phyloP scores from a whole-genome alignment of 495 filamentous ascomycete genomes.

The Neurospora tetrasperma region DNA sequence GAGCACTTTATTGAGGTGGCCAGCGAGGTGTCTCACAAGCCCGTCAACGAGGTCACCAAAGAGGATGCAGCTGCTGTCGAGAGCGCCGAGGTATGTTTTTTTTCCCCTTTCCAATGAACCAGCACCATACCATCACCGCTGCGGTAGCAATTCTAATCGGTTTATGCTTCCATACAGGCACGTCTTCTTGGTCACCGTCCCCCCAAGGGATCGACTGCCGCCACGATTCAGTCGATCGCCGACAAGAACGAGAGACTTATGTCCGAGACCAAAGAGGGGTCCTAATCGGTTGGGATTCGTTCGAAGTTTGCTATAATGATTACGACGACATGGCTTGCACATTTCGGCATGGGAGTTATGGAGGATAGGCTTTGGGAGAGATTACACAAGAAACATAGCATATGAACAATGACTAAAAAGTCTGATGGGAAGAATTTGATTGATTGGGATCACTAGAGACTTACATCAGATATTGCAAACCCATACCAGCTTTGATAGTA shows the following conservation, averaged over 20 bases:
- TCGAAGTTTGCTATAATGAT: not conserved
- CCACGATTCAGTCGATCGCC: constrained; percentile 23
- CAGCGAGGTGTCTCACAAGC: constrained; percentile 23
- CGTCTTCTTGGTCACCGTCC: constrained; percentile 15
- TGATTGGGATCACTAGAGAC: not conserved
- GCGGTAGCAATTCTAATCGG: not conserved
- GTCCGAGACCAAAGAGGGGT: not conserved
- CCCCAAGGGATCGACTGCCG: constrained; percentile 18
- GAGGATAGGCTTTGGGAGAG: not conserved
- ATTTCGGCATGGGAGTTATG: not conserved
- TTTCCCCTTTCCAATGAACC: not conserved
- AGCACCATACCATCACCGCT: not conserved
- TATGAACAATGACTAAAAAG: not conserved
- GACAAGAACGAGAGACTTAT: constrained; percentile 13
- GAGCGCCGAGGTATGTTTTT: constrained; percentile 18
- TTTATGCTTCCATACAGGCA: constrained; percentile 4
- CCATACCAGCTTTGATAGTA: not conserved
- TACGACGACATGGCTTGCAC: not conserved
- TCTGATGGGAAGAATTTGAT: not conserved
- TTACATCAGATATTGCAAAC: not conserved
- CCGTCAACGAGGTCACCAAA: constrained; percentile 16
- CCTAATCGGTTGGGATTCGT: not conserved
- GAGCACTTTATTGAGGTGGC: constrained; percentile 21
- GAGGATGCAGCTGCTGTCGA: constrained; percentile 22
- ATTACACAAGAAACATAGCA: not conserved